Base-by-base conservation (phyloP, 495 filamentous ascomycete species). In the Terfezia claveryi region DNA sequence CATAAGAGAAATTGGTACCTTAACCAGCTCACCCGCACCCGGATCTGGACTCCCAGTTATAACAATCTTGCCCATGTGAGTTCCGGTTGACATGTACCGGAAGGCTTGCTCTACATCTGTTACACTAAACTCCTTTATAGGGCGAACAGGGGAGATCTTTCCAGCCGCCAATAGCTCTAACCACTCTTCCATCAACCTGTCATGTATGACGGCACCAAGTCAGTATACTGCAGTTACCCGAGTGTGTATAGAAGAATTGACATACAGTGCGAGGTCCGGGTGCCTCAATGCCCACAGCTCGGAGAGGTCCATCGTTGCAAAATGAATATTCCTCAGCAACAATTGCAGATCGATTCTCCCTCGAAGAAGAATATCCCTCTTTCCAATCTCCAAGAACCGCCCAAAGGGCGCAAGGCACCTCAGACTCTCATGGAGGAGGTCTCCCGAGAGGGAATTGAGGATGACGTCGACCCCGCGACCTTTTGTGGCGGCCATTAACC, bases 381-480 rank as follows among this genome's bases (percentile, higher is more conserved):
- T 76, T 4, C 76, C 76, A 36, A 80, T 69, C 55, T 81, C 76
- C 38, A 81, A 60, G 54, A 82, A 77, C 4, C 72, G 65, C 14
- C 78, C 77, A 54, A 77, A 75, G 0, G 69, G 67, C 0, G 73
- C 72, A 53, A 80, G 62, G 55, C 71, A 78, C 9, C 70, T 59
- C 71, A 71, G 75, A 2, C 64, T 70, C 10, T 64, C 58, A 0
- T 63, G 61, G 0, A 76, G 66, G 8, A 66, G 52, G 7, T 73
- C 68, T 0, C 72, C 72, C 0, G 65, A 56, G 8, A 74, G 54
- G 2, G 76, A 79, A 63, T 83, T 83, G 12, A 85, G 59, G 5
- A 83, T 66, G 0, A 84, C 71, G 59, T 84, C 80, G 1, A 83
- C 54, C 0, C 82, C 80, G 1, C 68, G 55, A 7, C 69, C 70